Conservation (phyloP, 2,329 filamentous ascomycete species). For the Rutstroemia sp. region DNA sequence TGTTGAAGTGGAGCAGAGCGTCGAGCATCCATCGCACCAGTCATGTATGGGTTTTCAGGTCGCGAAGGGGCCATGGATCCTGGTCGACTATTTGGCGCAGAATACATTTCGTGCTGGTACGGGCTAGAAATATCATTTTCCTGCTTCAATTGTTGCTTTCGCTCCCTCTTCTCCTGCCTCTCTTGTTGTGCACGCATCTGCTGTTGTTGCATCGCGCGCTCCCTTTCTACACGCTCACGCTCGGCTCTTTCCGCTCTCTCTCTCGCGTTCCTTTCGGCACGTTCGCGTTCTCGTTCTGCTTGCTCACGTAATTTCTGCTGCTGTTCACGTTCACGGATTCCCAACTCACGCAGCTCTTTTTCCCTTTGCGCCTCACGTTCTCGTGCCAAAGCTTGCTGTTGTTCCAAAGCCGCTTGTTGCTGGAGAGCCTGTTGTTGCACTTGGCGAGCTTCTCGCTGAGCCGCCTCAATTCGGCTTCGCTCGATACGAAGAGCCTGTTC, state of each 20-base stretch:
- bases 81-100: constrained; percentile 16
- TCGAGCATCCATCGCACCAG: constrained; percentile 17
- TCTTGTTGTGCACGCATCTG: constrained; percentile 8
- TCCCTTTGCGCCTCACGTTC: neutral
- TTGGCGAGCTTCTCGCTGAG: constrained; percentile 16
- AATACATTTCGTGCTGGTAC: constrained; percentile 30
- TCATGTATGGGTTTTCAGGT: constrained; percentile 15
- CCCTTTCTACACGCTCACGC: neutral
- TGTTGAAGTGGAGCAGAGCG: constrained; percentile 18
- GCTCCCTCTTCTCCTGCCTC: constrained; percentile 15
- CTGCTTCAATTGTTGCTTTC: constrained; percentile 26
- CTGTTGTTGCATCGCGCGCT: constrained; percentile 8
- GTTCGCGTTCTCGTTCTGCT: neutral
- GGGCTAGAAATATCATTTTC: constrained; percentile 27
- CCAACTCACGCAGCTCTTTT: constrained; percentile 2
- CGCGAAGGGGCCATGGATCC: constrained; percentile 19
- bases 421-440: neutral
- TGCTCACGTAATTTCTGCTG: neutral
- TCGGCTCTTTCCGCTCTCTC: constrained; percentile 8
- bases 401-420: neutral
- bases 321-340: constrained; percentile 9
- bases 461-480: constrained; percentile 16
- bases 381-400: neutral
- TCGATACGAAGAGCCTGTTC: constrained; percentile 24
- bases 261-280: neutral